phyloP scores from a whole-genome alignment of 495 filamentous ascomycete genomes.

The Hypomontagnella submonticulosa region DNA sequence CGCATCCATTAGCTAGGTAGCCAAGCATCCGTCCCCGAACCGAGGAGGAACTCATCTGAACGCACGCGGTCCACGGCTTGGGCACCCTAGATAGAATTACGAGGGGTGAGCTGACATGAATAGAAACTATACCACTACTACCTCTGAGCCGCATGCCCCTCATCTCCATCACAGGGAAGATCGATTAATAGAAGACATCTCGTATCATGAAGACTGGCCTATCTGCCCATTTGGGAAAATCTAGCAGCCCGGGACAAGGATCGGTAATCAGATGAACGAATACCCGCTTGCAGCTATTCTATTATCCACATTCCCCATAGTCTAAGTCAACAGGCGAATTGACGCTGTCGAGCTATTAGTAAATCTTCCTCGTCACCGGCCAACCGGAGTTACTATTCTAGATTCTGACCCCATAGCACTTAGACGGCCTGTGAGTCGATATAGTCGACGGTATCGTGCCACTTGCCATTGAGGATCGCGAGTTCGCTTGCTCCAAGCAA shows the following conservation, averaged over 20 bases:
- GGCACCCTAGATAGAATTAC: too few relatives aligned
- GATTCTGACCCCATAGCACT: not conserved
- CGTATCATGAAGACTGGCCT: too few relatives aligned
- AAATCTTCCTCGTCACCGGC: slow-evolving; percentile 21
- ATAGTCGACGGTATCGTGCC: slow-evolving; percentile 26
- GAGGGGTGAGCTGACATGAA: too few relatives aligned
- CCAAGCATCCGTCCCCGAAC: slow-evolving; percentile 5
- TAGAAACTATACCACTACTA: too few relatives aligned
- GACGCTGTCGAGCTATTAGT: slow-evolving; percentile 17
- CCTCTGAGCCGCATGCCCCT: too few relatives aligned
- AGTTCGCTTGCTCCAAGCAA: not conserved
- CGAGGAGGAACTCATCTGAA: slow-evolving; percentile 20
- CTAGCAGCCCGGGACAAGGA: slow-evolving; percentile 19
- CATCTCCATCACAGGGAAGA: too few relatives aligned
- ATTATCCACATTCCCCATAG: slow-evolving; percentile 16
- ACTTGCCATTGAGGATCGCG: not conserved
- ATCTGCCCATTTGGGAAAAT: slow-evolving; percentile 24
- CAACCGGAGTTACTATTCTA: slow-evolving; percentile 5
- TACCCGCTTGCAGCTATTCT: not conserved
- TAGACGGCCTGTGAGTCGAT: slow-evolving; percentile 14
- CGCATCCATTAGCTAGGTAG: slow-evolving; percentile 3
- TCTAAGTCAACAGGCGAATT: slow-evolving; percentile 29
- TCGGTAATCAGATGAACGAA: slow-evolving; percentile 1
- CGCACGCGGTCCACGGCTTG: not conserved
- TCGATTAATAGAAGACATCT: too few relatives aligned